Percentiles rank a stretch among this genome's conserved stretches.
Evolutionary conservation across 345 rosid genomes (phyloP).

Genomic region (Diplotaxis tenuifolia): DNA sequence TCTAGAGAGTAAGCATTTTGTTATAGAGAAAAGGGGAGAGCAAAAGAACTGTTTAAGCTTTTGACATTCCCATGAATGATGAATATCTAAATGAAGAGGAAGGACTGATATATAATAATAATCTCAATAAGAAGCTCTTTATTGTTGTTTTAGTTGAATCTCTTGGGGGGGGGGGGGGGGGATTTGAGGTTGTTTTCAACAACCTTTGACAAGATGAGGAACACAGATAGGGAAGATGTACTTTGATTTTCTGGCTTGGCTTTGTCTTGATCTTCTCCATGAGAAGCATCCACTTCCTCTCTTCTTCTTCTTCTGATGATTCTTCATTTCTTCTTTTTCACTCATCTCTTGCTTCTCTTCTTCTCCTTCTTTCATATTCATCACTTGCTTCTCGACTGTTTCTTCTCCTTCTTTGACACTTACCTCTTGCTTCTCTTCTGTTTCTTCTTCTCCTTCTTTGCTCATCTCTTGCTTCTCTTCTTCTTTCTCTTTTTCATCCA

Average conservation of each 20-base stretch:
- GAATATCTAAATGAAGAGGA: slow-evolving; percentile 21
- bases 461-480: slow-evolving; percentile 9
- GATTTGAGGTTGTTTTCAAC: slow-evolving; percentile 17
- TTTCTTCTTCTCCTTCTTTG: slow-evolving; percentile 16
- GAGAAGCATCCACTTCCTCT: slow-evolving; percentile 63
- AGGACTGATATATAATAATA: slow-evolving; percentile 12
- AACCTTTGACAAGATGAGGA: slow-evolving; percentile 40
- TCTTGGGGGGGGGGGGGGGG: too few species aligned
- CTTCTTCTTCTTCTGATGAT: slow-evolving; percentile 26
- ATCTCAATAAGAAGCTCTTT: not conserved
- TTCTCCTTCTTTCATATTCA: slow-evolving; percentile 19
- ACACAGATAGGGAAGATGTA: slow-evolving; percentile 43
- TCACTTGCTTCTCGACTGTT: slow-evolving; percentile 4
- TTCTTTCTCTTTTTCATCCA: slow-evolving; percentile 34
- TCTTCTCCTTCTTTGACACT: slow-evolving; percentile 6
- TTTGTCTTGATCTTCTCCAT: slow-evolving; percentile 60
- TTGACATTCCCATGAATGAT: slow-evolving; percentile 27
- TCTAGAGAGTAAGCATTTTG: slow-evolving; percentile 4
- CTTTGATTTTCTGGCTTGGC: slow-evolving; percentile 45
- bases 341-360: slow-evolving; percentile 9
- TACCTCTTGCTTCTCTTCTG: slow-evolving; percentile 3
- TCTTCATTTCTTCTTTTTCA: slow-evolving; percentile 10
- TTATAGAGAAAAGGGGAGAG: slow-evolving; percentile 23
- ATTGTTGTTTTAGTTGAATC: slow-evolving; percentile 7
- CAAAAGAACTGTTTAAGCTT: slow-evolving; percentile 22